Evolutionary conservation across 148 eudicot genomes (phyloP), one percentile per base, ranked within the genome.

Genomic region (Dysphania ambrosioides): DNA sequence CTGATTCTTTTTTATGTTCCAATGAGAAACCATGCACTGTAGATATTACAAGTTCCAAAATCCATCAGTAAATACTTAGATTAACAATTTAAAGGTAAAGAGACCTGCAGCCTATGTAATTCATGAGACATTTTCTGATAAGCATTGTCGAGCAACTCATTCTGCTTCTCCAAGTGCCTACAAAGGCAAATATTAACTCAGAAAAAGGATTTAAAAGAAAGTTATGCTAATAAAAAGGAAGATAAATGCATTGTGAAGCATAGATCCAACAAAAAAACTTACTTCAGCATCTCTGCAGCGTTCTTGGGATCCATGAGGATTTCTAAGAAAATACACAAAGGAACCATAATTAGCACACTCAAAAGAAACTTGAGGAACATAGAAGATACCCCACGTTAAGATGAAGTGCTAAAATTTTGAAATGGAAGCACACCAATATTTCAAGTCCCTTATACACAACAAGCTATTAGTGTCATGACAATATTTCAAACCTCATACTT

Each of bases 81-180:
- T 31, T 16, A 34, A 66, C 18, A 40, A 26, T n/a, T 7, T 26
- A 38, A 66, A 34, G 7, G n/a, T 67, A 30, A 73, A 72, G 53
- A 38, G 30, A 86, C 92, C 87, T 85, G 86, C 74, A 89, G 89
- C 69, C 66, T 79, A 55, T 82, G 89, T 74, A 87, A 73, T 72
- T 87, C 90, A 49, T 84, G 85, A 29, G 89, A 74, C 88, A 89
- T 85, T 23, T 82, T 82, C 71, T 77, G 81, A 56, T 84, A 80
- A 21, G 88, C 84, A 62, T 87, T 82, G 75, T 76, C 72, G 21
- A 86, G 85, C 49, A 84, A 75, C 71, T 83, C 85, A 9, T 73
- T 69, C 77, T 86, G 86, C 81, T 88, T 86, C 79, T 84, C 89
- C 83, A 88, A 83, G 57, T 87, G 88, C 82, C 90, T 89, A 80